These are phyloP conservation scores for Macrotyloma uniflorum DNA, from an alignment of 306 rosid genomes.

Conservation along the genomic window DNA sequence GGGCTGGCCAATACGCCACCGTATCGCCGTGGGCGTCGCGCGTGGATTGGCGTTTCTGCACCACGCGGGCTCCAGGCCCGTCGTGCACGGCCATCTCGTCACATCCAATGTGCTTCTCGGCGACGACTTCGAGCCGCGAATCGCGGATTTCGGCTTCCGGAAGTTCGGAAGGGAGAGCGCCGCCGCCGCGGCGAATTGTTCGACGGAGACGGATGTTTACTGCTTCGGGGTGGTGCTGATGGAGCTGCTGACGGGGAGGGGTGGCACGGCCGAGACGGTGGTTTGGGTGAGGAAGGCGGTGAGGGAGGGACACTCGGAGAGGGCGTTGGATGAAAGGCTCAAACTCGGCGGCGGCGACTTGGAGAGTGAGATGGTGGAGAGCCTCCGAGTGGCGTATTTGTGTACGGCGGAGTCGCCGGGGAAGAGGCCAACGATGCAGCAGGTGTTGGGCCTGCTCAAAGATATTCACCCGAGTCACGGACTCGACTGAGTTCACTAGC, in stretches of 20 bases:
- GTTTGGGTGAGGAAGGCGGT: conserved; percentile 81
- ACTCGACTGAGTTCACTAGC: conserved; percentile 39
- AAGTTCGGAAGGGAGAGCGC: conserved; percentile 34
- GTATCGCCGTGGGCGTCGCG: conserved; percentile 86
- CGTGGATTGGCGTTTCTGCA: conserved; percentile 93
- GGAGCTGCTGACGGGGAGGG: conserved; percentile 83
- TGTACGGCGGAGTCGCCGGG: conserved; percentile 89
- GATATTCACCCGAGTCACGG: conserved; percentile 58
- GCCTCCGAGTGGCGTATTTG: conserved; percentile 87
- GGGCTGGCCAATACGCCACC: conserved; percentile 88
- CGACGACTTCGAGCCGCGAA: conserved; percentile 77
- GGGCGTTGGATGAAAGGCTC: conserved; percentile 65
- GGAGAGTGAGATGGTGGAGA: conserved; percentile 77
- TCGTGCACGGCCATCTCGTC: conserved; percentile 84
- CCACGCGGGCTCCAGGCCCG: conserved; percentile 87
- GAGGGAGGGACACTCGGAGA: conserved; percentile 64
- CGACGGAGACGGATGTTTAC: conserved; percentile 76
- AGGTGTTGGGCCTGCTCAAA: conserved; percentile 83
- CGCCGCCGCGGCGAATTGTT: conserved; percentile 21
- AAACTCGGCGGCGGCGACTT: conserved; percentile 42
- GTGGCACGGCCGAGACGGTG: conserved; percentile 84
- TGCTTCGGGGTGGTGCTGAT: conserved; percentile 93
- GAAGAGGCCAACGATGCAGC: conserved; percentile 92
- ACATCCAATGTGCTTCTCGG: conserved; percentile 69
- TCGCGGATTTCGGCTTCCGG: conserved; percentile 76